Base-by-base conservation (phyloP, 2,329 filamentous ascomycete genomes). In the Aspergillus alliaceus region DNA sequence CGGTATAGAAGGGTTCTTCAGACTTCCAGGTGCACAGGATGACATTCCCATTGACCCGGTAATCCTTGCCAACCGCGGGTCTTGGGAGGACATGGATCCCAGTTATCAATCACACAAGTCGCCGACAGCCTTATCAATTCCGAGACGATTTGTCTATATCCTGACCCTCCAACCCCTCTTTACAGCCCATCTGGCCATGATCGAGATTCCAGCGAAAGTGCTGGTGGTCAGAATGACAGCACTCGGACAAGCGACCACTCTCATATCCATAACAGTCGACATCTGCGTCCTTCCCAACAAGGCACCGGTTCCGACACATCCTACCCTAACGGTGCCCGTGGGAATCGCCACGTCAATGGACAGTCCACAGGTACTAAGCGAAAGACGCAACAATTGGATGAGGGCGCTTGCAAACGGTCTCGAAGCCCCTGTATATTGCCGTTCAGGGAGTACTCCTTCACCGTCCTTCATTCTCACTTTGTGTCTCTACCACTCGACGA, bases 31-130 rank as follows among this genome's bases (percentile, higher is more conserved):
- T 51, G 9, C 24, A 51, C 51, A 59, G 27, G 51, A 63, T 44
- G 47, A 54, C 54, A 59, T 61, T 54, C 57, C 57, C 34, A 59
- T 63, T 52, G 50, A 63, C 49, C 61, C 50, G 24, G 54, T 54
- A 49, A 61, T 63, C 52, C 61, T 63, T 56, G 54, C 57, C 54
- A 49, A 61, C 31, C 25, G 51, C 48, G 39, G 51, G 55, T 44
- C 57, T 56, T 61, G 56, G 59, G 49, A 61, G 46, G 44, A 44
- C 51, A 52, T 32, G n/a, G 27, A 47, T 34, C 49, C 50, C 56
- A 61, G 25, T 53, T 44, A 44, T 31, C 37, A 47, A 37, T 49
- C 47, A 53, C 51, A 25, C 51, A 49, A 61, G 29, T 31, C 11
- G 56, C 25, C 14, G 50, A 56, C 39, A 53, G 51, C 47, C 29